phyloP scores from a whole-genome alignment of 768 basidiomycete genomes.

The Mycena rebaudengoi region DNA sequence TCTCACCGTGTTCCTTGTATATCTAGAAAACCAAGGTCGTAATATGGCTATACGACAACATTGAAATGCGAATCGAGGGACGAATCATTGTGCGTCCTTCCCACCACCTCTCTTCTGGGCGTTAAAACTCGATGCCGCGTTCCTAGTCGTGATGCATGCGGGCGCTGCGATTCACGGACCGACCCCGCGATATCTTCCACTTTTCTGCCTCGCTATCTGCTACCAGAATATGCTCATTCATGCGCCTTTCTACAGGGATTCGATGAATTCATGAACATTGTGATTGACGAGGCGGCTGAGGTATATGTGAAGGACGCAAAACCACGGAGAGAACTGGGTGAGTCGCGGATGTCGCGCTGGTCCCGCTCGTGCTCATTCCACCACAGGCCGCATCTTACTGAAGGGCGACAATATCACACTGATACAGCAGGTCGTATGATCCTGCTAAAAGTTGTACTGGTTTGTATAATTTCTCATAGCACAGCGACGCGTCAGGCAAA shows the following conservation, averaged over 20 bases:
- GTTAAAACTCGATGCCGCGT: slow-evolving; percentile 18
- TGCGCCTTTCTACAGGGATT: slow-evolving; percentile 74
- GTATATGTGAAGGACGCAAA: slow-evolving; percentile 91
- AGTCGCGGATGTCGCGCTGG: slow-evolving; percentile 32
- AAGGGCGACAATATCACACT: slow-evolving; percentile 99
- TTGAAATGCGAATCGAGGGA: slow-evolving; percentile 96
- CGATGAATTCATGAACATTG: slow-evolving; percentile 99
- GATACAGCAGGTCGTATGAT: slow-evolving; percentile 73
- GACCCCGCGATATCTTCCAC: slow-evolving; percentile 4
- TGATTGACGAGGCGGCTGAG: slow-evolving; percentile 93
- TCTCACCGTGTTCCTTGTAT: slow-evolving; percentile 19
- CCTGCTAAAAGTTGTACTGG: not conserved
- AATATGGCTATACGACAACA: slow-evolving; percentile 97
- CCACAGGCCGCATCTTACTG: slow-evolving; percentile 87
- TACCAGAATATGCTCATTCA: slow-evolving; percentile 30
- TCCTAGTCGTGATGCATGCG: slow-evolving; percentile 20
- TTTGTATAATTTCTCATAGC: slow-evolving; percentile 14
- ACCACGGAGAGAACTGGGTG: slow-evolving; percentile 85
- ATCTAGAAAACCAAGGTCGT: slow-evolving; percentile 81
- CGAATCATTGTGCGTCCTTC: slow-evolving; percentile 84
- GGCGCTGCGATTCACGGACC: slow-evolving; percentile 8
- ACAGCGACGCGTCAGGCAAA: not conserved
- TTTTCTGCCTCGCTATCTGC: slow-evolving; percentile 20
- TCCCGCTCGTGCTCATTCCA: slow-evolving; percentile 7
- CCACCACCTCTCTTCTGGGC: slow-evolving; percentile 1